These are phyloP conservation scores for Piromyces finnis DNA, from an alignment of 192 early-diverging fungal genomes.

Conservation along the genomic window DNA sequence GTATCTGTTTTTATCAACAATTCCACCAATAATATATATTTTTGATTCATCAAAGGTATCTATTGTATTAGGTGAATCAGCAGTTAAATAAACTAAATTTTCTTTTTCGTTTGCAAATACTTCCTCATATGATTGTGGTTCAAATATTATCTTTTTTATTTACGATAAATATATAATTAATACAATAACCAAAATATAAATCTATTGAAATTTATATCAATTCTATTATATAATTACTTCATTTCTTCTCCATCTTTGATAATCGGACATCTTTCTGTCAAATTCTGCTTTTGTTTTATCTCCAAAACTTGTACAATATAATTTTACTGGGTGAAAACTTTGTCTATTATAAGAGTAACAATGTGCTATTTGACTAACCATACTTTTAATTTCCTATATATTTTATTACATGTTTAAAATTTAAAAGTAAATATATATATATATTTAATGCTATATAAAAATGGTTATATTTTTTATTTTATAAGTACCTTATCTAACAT, in stretches of 20 bases:
- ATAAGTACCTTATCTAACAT: not conserved
- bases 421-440: no score
- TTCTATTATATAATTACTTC: not conserved
- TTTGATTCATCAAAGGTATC: constrained; percentile 48
- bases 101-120: constrained; percentile 17
- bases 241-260: not conserved
- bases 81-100: constrained; percentile 69
- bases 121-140: not conserved
- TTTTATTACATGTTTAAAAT: no score
- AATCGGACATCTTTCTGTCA: not conserved
- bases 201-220: no score
- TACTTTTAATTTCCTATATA: not conserved
- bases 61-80: constrained; percentile 62
- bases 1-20: constrained; percentile 88
- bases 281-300: not conserved
- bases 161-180: no score
- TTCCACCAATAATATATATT: constrained; percentile 79
- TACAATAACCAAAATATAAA: no score
- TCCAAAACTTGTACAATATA: not conserved
- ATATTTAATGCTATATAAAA: no score
- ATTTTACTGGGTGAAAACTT: not conserved
- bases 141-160: not conserved
- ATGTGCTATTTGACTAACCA: not conserved
- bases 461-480: no score
- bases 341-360: not conserved